phyloP scores from a whole-genome alignment of 305 asterid species.

The Solanum hybrid region DNA sequence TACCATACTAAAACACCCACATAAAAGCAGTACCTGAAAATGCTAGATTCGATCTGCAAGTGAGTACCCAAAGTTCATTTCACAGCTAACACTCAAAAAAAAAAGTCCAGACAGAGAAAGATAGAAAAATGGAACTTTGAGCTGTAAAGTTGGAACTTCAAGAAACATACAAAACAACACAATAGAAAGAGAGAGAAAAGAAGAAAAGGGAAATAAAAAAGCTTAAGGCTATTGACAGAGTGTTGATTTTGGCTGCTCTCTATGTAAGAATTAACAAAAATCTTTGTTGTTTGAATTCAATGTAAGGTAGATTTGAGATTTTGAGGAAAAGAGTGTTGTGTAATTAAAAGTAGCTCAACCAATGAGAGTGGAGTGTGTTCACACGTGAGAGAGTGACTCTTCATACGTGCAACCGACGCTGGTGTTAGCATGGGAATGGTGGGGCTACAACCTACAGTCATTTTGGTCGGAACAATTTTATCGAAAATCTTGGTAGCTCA shows the following conservation, averaged over 20 bases:
- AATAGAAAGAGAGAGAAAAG: not conserved
- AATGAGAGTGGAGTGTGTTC: not conserved
- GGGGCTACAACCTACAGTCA: not conserved
- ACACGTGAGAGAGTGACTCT: not conserved
- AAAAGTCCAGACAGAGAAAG: not conserved
- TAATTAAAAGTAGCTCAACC: not conserved
- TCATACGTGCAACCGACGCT: slow-evolving; percentile 5
- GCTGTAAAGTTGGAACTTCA: not conserved
- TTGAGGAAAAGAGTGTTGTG: not conserved
- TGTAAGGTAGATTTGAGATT: not conserved
- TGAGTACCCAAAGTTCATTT: not conserved
- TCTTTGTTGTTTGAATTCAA: not conserved
- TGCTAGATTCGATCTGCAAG: slow-evolving; percentile 10
- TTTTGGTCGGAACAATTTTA: not conserved
- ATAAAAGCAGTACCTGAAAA: slow-evolving; percentile 1
- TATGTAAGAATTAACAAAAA: not conserved
- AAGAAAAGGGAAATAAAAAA: not conserved
- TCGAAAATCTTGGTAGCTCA: too few species aligned
- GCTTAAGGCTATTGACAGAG: not conserved
- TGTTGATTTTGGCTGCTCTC: not conserved
- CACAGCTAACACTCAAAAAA: not conserved
- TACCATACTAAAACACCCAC: not conserved
- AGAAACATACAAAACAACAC: not conserved
- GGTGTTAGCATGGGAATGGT: not conserved
- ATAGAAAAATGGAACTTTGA: slow-evolving; percentile 3